Conservation (phyloP, 2,329 filamentous ascomycete genomes). For the Penicillium fuscoglaucum region DNA sequence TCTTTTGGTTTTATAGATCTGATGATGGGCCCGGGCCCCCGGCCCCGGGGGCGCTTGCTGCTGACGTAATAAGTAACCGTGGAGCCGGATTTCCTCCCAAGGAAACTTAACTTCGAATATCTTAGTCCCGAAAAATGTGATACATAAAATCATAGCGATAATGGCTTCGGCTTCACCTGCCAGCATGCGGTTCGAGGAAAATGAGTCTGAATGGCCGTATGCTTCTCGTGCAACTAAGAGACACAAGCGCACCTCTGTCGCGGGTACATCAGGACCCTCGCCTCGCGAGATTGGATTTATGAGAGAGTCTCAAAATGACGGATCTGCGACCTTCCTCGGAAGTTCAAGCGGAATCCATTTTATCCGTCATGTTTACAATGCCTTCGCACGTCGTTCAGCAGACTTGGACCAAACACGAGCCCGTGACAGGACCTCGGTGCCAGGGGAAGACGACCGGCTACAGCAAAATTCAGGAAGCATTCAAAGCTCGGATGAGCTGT, state of each 20-base stretch:
- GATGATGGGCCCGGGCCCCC: not conserved
- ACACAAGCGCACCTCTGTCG: slow-evolving; percentile 26
- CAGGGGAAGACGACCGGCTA: slow-evolving; percentile 58
- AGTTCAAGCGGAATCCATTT: slow-evolving; percentile 62
- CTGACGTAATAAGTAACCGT: slow-evolving; percentile 3
- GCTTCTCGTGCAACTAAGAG: slow-evolving; percentile 27
- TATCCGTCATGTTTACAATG: slow-evolving; percentile 56
- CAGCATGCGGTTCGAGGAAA: slow-evolving; percentile 15
- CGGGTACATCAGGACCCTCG: slow-evolving; percentile 20
- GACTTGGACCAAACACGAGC: slow-evolving; percentile 32
- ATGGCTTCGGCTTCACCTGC: slow-evolving; percentile 21
- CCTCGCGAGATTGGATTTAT: slow-evolving; percentile 52
- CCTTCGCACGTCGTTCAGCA: slow-evolving; percentile 44
- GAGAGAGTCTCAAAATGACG: slow-evolving; percentile 51
- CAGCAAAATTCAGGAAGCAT: slow-evolving; percentile 29
- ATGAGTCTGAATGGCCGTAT: slow-evolving; percentile 22
- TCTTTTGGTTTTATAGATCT: not conserved
- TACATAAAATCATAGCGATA: not conserved
- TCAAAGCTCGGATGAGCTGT: slow-evolving; percentile 43
- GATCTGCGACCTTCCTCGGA: slow-evolving; percentile 56
- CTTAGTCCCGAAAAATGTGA: slow-evolving; percentile 7
- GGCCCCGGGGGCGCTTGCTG: not conserved
- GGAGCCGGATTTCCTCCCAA: not conserved
- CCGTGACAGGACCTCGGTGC: slow-evolving; percentile 49
- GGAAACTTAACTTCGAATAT: not conserved